Base-by-base conservation (phyloP, 2,329 filamentous ascomycete genomes). In the Pseudogymnoascus sp. region DNA sequence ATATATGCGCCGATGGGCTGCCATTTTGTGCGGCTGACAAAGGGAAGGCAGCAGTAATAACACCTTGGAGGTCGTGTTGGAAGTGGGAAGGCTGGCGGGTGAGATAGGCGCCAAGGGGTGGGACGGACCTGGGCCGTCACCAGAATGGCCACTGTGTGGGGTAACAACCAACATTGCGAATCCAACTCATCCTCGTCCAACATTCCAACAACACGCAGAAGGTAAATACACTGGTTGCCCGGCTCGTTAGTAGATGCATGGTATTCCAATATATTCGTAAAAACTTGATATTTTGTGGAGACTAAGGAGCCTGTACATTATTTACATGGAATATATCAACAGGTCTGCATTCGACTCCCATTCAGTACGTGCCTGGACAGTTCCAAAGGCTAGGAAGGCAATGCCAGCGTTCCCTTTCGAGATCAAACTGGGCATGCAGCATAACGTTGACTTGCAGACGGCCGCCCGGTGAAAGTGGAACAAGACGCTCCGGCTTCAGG, bases 401-500 rank as follows among this genome's bases (percentile, higher is more conserved):
- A 60, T 36, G 31, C 28, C 54, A 60, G 54, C 54, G 54, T 60
- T 60, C 54, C 36, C 54, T 60, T 60, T 37, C 54, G 54, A 60
- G 54, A 60, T 60, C 54, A 60, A 60, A 60, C 54, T 39, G 54
- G 69, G 71, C 65, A 69, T 66, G 62, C 66, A 67, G 65, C 66
- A 71, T 65, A 65, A 63, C 66, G 67, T 69, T 73, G 72, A 73
- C 67, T 51, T 66, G 69, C 72, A 68, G 66, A 70, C 70, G 72
- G 73, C 57, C 72, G 67, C 71, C 71, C 64, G 57, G 62, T 65
- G 71, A 74, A 71, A 72, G 65, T 37, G 70, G 72, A 72, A 74
- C 73, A 75, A 72, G 69, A 75, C 73, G 73, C 69, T 71, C 71
- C 67, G 61, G 57, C 64, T 70, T 72, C 72, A 67, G 69, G 72